Base-by-base conservation (phyloP, 2,329 filamentous ascomycete species). In the Fusarium sarcochroum region DNA sequence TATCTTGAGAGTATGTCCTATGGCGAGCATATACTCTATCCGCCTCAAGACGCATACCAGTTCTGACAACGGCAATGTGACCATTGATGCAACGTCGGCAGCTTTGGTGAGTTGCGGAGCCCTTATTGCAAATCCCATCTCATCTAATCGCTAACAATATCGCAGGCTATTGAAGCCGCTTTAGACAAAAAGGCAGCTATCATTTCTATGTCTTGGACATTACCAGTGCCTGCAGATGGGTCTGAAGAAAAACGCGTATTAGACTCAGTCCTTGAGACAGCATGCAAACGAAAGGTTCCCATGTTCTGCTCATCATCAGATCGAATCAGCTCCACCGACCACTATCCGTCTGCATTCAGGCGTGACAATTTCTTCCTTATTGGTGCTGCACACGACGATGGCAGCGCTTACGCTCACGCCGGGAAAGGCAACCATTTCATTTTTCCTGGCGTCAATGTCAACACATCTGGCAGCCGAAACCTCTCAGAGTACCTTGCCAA, bases 11-110 rank as follows among this genome's bases (percentile, higher is more conserved):
- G 59, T 72, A 1, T 75, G 73, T 15, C 71, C 71, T 2, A 74
- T 74, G 72, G 72, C 64, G 14, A 71, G 65, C 34, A 63, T 74
- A 5, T 72, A 73, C 20, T 59, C 70, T 1, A 72, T 75, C 21
- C 25, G 25, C 25, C 63, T 76, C 17, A 57, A 64, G 38, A 74
- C 60, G 30, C 53, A 68, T 6, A 37, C 32, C 1, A 58, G 57
- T 13, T 47, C 48, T 8, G 49, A 48, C 2, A 44, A 45, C 4
- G 46, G 50, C 0, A 32, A 32, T 3, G 30, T 34, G 4, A 63
- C 47, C 0, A 62, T 68, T 9, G 63, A 63, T 3, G 37, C 50
- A 14, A 30, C 25, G 2, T 67, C 45, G 3, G 59, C 64, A 4
- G 63, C 66, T 6, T 6, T 52, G 27, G 66, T 67, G 15, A 54